These are phyloP conservation scores for Rhizopogon vesiculosus DNA, from an alignment of 768 basidiomycete species.

Conservation along the genomic window DNA sequence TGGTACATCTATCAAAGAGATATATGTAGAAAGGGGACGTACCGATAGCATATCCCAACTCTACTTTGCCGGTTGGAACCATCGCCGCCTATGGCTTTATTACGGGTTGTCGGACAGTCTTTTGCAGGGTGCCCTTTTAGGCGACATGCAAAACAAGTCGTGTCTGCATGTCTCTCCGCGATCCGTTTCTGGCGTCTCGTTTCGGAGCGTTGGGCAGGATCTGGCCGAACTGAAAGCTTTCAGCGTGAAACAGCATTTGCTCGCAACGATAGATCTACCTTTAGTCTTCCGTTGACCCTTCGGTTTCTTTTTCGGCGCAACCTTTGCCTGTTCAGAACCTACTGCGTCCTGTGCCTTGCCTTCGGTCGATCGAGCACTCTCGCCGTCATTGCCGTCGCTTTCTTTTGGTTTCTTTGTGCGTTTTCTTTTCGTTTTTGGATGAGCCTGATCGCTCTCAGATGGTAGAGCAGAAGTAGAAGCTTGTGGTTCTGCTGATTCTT, in stretches of 20 bases:
- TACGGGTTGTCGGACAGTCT: constrained; percentile 60
- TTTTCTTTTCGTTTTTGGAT: constrained; percentile 58
- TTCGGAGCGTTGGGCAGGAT: constrained; percentile 40
- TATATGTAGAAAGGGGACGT: constrained; percentile 14
- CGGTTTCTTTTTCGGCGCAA: constrained; percentile 12
- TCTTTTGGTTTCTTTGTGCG: constrained; percentile 40
- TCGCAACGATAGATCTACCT: constrained; percentile 12
- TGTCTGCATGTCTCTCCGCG: constrained; percentile 48
- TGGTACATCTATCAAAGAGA: background rate
- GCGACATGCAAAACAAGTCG: constrained; percentile 85
- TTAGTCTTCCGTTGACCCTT: constrained; percentile 24
- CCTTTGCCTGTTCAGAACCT: constrained; percentile 17
- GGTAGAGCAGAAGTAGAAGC: background rate
- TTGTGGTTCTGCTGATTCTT: constrained; percentile 2
- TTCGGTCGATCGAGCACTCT: constrained; percentile 13
- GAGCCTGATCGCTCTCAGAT: constrained; percentile 12
- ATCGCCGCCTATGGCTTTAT: constrained; percentile 13
- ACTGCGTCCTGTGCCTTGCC: constrained; percentile 11
- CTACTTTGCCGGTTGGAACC: constrained; percentile 18
- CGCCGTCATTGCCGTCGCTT: background rate
- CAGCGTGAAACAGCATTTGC: background rate
- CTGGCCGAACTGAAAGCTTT: constrained; percentile 12
- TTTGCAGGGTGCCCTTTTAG: constrained; percentile 78
- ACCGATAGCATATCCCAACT: constrained; percentile 73
- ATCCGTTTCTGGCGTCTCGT: constrained; percentile 61